Evolutionary conservation across 495 filamentous ascomycete genomes (phyloP), one percentile per base, ranked within the genome.

Genomic region (Xylaria sp.): DNA sequence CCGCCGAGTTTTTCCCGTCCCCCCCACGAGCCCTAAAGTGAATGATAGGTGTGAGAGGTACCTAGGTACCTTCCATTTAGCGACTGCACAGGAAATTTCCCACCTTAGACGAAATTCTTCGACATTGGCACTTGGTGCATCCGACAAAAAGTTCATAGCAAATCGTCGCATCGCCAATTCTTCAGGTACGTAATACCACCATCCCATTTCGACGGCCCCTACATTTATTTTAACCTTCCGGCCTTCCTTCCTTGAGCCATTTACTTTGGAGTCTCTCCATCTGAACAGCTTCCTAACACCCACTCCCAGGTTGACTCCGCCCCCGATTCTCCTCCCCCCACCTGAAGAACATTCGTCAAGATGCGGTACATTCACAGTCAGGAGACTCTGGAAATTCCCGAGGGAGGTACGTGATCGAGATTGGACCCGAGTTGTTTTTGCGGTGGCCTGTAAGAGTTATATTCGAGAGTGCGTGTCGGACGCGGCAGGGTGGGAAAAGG

Each of bases 321-420:
- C 75, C 72, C 66, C 75, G 61, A 72, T 73, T 74, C 62, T 71
- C 64, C 62, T 71, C 64, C 75, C 68, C 72, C 75, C 70, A 73
- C 77, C 76, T 76, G 77, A 78, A 79, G 79, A 82, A 82, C 75
- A 62, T 75, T 74, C 83, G 84, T 81, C 88, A 96, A 91, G 84
- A 97, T 97, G 94, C 92, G 91, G 88, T 97, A 97, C 91, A 97
- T 98, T 87, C 93, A 98, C 88, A 95, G 93, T 80, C 87, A 92
- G 86, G 95, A 99, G 90, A 89, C 89, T 85, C 89, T 99, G 85
- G 88, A 88, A 77, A 92, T 99, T 83, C 96, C 97, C 73, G 93
- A 97, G 82, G 93, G 93, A 86, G 96, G 97, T 98, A 91, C 90
- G 94, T 78, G 65, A 76, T 75, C 73, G 63, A 46, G 8, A 48